Base-by-base conservation (phyloP, 768 basidiomycete genomes). In the Exidia glandulosa region DNA sequence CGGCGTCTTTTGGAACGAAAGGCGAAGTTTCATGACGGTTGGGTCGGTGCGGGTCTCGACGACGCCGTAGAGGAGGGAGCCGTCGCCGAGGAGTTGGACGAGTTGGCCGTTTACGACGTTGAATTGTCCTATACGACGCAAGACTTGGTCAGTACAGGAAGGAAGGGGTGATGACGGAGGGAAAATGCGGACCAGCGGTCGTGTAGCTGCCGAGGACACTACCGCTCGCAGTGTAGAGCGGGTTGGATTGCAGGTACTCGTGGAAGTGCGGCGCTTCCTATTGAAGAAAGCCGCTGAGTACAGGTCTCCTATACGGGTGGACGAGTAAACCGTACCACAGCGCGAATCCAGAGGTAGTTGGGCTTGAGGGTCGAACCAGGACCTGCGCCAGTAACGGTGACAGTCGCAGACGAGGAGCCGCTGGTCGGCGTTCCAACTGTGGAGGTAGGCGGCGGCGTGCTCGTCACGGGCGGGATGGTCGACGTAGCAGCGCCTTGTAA, bases 221-320 rank as follows among this genome's bases (percentile, higher is more conserved):
- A 34, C 74, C 70, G 0, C 75, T 74, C 5, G 76, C 74, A 19
- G 74, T 76, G 63, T 72, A 70, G 29, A 52, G 45, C 30, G 60
- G 55, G 45, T 61, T 36, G 1, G 82, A 81, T 47, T 76, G 78
- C 33, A 85, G 77, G 68, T 84, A 84, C 63, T 82, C 75, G 69
- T 82, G 82, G 77, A 82, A 83, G 69, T 82, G 80, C 3, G 81
- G 81, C 34, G 75, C 77, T 60, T 75, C 78, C 80, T 82, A 30
- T 48, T 34, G 23, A 48, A 33, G 52, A 25, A 7, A 30, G 56
- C 54, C 12, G 25, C 47, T 3, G 2, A 19, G 63, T 59, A 37
- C 27, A 25, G 41, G 48, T 19, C 34, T 25, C 27, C 16, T 23
- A 48, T n/a, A 0, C 16, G 54, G 32, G 9, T 45, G 33, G 37